A percentile compares a stretch with the other conserved stretches of the same genome.
phyloP scores from a whole-genome alignment of 176 grass and related monocot species.

The Oryza nivara region DNA sequence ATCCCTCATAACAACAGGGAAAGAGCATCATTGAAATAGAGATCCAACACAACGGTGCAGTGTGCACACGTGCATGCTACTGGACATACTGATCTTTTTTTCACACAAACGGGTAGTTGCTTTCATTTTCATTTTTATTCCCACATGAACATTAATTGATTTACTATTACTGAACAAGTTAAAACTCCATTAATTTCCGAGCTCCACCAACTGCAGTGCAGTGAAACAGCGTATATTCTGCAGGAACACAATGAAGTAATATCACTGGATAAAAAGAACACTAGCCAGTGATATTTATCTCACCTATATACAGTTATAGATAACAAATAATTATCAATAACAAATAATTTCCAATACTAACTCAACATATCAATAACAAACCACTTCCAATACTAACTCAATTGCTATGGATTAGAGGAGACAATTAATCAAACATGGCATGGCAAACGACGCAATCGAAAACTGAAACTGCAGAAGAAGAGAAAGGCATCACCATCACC shows the following conservation, averaged over 20 bases:
- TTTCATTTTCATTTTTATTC: not conserved
- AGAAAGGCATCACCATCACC: not conserved
- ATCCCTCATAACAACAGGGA: constrained; percentile 1
- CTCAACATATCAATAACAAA: not conserved
- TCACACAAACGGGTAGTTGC: not conserved
- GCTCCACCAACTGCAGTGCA: not conserved
- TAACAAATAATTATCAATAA: not conserved
- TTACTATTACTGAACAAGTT: not conserved
- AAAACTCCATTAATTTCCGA: not conserved
- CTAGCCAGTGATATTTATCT: not conserved
- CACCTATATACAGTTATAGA: not conserved
- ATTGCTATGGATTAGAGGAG: not conserved
- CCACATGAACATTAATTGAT: not conserved
- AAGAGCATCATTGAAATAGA: constrained; percentile 7
- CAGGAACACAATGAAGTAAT: not conserved
- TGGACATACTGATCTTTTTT: not conserved
- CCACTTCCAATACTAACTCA: not conserved
- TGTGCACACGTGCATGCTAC: not conserved
- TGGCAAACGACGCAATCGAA: not conserved
- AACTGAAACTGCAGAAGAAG: not conserved
- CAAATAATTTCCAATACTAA: not conserved
- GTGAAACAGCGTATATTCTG: too few species aligned
- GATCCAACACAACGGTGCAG: not conserved
- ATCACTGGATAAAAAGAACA: not conserved
- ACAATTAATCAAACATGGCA: not conserved